Base-by-base conservation (phyloP, 2,329 filamentous ascomycete genomes). In the Tolypocladium cylindrosporum region DNA sequence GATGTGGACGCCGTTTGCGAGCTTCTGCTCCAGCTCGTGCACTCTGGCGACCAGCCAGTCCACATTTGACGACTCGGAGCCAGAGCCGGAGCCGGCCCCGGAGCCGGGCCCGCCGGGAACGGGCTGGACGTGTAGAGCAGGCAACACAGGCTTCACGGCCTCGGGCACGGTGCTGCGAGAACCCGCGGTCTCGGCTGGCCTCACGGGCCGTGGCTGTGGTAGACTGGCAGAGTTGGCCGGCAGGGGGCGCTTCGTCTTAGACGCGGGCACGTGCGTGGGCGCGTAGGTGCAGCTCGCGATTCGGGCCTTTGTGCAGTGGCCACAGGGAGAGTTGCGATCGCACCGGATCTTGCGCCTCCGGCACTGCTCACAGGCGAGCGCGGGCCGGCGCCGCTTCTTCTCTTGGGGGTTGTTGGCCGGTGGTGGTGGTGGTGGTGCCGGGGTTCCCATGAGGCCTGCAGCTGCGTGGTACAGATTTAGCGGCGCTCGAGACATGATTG, bases 301-400 rank as follows among this genome's bases (percentile, higher is more conserved):
- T 61, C 77, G 78, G 27, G 81, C 80, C 61, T 79, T 78, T n/a
- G 79, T 59, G 64, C 85, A 87, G 59, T 84, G 83, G 59, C 74
- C 77, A 64, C 84, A 87, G 1, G 85, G 85, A 8, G 71, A 68
- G 59, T 79, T 78, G 54, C 81, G 79, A 64, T 87, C 80, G 65
- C 84, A 87, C 53, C 78, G 77, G 59, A 87, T 80, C 68, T 87
- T 88, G 45, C 83, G 80, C 57, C 71, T 77, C 50, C 84, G 75
- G 64, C 85, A 87, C 48, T 82, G 74, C 62, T 77, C 71, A 66
- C 83, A 86, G 1, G 83, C 82, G 39, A 78, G 68, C 3, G 75
- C 69, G 40, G 73, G 74, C 21, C 72, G 68, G 55, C 73, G 69
- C 11, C 73, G 67, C 59, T 74, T 75, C 70, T 74, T 75, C 53